Conservation (phyloP, 176 grass and related monocot genomes). For the Alloteropsis semialata region DNA sequence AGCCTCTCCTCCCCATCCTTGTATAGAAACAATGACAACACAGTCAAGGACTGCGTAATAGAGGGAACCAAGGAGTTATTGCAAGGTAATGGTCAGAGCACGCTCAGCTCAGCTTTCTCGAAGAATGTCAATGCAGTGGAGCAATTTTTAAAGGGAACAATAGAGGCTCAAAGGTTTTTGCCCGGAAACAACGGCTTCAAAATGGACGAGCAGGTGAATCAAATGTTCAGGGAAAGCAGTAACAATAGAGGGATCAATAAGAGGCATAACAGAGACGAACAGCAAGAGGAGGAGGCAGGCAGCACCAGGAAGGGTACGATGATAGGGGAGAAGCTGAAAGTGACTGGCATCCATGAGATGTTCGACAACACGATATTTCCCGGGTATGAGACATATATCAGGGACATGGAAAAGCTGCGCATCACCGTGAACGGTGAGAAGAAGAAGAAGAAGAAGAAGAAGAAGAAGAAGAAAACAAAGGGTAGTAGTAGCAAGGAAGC, state of each 20-base stretch:
- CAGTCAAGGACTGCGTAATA: no score
- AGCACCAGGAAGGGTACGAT: not conserved
- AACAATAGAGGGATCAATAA: not conserved
- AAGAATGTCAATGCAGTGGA: no score
- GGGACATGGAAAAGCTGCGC: not conserved
- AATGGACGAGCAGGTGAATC: no score
- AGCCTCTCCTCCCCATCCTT: slow-evolving; percentile 17
- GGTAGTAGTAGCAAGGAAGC: not conserved
- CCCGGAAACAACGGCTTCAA: no score
- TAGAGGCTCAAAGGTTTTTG: no score
- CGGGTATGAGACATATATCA: not conserved
- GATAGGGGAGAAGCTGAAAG: not conserved
- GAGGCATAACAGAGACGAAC: not conserved
- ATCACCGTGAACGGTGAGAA: not conserved
- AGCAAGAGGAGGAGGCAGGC: not conserved
- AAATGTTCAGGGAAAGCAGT: not conserved
- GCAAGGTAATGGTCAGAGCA: no score
- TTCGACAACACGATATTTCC: not conserved
- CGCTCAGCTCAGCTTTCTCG: no score
- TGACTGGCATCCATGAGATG: not conserved
- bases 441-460: not conserved
- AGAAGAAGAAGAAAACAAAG: not conserved
- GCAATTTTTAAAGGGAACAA: no score
- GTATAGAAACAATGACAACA: no score
- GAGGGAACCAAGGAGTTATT: no score